Conservation (phyloP, 208 protist genomes). For the Trypanosoma brucei region DNA sequence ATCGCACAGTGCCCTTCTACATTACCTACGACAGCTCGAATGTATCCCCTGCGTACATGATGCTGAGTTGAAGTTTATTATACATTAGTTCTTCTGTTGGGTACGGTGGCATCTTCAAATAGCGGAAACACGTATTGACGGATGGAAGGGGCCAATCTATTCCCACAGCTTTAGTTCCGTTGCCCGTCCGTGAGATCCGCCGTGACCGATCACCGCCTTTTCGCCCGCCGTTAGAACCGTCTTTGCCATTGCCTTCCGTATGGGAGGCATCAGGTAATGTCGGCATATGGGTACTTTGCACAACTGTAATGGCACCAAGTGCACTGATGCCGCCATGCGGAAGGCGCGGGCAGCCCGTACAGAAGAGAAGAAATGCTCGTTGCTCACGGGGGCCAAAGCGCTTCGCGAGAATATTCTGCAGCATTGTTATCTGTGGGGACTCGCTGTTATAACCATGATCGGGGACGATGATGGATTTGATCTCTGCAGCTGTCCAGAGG, state of each 20-base stretch:
- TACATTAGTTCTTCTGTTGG: slow-evolving; percentile 79
- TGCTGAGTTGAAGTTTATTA: slow-evolving; percentile 77
- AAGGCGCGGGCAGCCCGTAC: slow-evolving; percentile 84
- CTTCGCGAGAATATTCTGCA: slow-evolving; percentile 57
- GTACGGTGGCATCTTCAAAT: slow-evolving; percentile 88
- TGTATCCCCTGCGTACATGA: slow-evolving; percentile 67
- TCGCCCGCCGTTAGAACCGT: background rate
- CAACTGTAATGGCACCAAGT: slow-evolving; percentile 87
- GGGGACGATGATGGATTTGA: slow-evolving; percentile 73
- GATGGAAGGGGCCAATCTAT: slow-evolving; percentile 81
- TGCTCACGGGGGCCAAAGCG: slow-evolving; percentile 79
- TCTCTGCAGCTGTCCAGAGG: slow-evolving; percentile 75
- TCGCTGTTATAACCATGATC: slow-evolving; percentile 89
- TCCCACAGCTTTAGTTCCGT: background rate
- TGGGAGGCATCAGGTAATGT: background rate
- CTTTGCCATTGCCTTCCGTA: slow-evolving; percentile 6
- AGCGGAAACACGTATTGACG: slow-evolving; percentile 90
- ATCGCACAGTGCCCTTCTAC: background rate
- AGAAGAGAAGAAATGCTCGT: slow-evolving; percentile 84
- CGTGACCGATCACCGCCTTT: slow-evolving; percentile 14
- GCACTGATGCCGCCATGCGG: slow-evolving; percentile 76
- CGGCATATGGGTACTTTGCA: slow-evolving; percentile 58
- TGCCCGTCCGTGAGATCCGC: background rate
- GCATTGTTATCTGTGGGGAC: slow-evolving; percentile 68
- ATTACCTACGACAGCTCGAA: slow-evolving; percentile 75